Conservation (phyloP, 257 asterid genomes). For the Eustoma russellianum region DNA sequence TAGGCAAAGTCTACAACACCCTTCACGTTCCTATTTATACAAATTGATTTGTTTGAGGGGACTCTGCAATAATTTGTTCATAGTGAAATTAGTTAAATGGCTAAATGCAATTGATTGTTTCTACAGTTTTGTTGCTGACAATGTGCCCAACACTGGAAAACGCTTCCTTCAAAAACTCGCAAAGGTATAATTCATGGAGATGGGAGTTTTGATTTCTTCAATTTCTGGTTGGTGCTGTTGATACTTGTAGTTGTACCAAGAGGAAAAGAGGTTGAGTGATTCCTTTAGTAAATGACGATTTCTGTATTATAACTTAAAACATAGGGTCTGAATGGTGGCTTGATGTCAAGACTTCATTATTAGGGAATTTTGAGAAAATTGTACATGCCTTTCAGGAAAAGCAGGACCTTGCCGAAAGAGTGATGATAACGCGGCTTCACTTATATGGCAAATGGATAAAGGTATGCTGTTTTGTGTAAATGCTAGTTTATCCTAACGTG, state of each 20-base stretch:
- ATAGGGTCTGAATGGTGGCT: not conserved
- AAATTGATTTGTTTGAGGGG: no score
- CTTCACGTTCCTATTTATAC: no score
- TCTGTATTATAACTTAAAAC: no score
- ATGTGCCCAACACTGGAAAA: constrained; percentile 35
- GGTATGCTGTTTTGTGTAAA: constrained; percentile 20
- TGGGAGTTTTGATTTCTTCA: not conserved
- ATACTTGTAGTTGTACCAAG: not conserved
- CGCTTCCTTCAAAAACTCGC: constrained; percentile 49
- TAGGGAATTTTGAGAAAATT: no score
- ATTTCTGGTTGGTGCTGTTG: not conserved
- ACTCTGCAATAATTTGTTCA: no score
- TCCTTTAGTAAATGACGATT: no score
- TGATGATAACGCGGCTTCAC: constrained; percentile 63
- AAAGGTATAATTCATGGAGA: constrained; percentile 31
- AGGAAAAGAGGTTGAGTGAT: not conserved
- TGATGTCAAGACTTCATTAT: not conserved
- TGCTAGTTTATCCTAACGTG: no score
- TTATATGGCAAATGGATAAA: constrained; percentile 60
- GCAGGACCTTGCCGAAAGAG: constrained; percentile 68
- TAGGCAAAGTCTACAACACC: no score
- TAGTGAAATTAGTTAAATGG: no score
- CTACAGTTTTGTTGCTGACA: constrained; percentile 49
- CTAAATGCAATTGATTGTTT: not conserved
- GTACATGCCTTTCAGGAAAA: constrained; percentile 36